phyloP scores from a whole-genome alignment of 257 asterid genomes.

The Plantago elongata region DNA sequence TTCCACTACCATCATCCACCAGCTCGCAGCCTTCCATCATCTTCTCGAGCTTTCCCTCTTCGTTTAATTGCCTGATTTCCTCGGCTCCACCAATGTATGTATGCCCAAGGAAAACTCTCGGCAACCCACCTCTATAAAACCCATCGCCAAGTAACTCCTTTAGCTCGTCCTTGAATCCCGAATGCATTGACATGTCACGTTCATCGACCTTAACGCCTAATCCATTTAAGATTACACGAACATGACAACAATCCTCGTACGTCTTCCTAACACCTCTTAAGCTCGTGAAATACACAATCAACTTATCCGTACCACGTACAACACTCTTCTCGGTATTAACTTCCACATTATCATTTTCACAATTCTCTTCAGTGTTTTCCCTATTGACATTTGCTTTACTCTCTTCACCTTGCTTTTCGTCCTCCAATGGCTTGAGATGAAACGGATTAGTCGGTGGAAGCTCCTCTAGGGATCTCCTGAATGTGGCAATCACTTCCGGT shows the following conservation, averaged over 20 bases:
- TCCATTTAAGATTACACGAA: constrained; percentile 62
- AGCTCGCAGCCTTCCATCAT: constrained; percentile 53
- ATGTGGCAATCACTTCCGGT: constrained; percentile 67
- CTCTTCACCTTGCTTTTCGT: constrained; percentile 5
- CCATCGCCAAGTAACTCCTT: constrained; percentile 59
- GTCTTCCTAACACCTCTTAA: constrained; percentile 90
- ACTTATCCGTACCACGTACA: constrained; percentile 34
- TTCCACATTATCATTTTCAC: constrained; percentile 21
- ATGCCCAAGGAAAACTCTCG: constrained; percentile 59
- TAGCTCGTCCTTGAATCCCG: constrained; percentile 80
- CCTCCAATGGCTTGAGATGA: constrained; percentile 31
- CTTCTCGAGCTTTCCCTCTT: constrained; percentile 74
- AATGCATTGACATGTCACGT: constrained; percentile 92
- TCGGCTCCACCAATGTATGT: constrained; percentile 78
- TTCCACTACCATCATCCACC: constrained; percentile 31
- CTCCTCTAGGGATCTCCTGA: constrained; percentile 65
- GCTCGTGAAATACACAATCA: constrained; percentile 76
- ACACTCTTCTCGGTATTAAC: constrained; percentile 5
- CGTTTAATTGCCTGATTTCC: constrained; percentile 64
- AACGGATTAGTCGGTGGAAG: constrained; percentile 78
- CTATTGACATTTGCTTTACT: constrained; percentile 18
- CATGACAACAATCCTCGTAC: constrained; percentile 86
- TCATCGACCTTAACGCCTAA: constrained; percentile 72
- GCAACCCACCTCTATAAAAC: constrained; percentile 39
- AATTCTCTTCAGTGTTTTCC: background rate